Base-by-base conservation (phyloP, 305 asterid genomes). In the Fraxinus angustifolia region DNA sequence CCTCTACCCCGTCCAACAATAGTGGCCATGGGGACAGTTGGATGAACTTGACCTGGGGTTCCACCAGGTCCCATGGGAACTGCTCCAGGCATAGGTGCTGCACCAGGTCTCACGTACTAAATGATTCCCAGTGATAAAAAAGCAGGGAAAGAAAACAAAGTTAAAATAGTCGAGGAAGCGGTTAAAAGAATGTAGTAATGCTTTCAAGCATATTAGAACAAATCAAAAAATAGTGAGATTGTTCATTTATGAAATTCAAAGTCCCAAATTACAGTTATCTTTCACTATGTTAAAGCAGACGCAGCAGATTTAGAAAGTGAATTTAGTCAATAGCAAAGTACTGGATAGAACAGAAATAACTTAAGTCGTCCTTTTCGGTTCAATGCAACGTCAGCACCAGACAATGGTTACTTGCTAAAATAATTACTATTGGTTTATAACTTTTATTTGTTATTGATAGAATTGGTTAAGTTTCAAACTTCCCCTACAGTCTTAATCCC, bases 41-140 rank as follows among this genome's bases (percentile, higher is more conserved):
- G 98, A 48, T 97, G 97, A 82, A 88, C 95, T 86, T 90, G 98
- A 84, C 96, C 92, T 50, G 88, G 90, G 77, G 86, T 73, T 70
- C 91, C 99, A 79, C 93, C 98, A 78, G 95, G 87, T 26, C 92
- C 84, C 34, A 79, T 81, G 62, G 92, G 80, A 86, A 89, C 86
- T 73, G 88, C 85, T 81, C 91, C 95, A 70, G 93, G 90, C 50
- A 90, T 78, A 21, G 97, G 97, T 50, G 94, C 87, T 75, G 96
- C 97, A 82, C 98, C 98, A 84, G 98, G 97, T 88, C 99, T 94
- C 92, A 96, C 98, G 88, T 96, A 96, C 99, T 96, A 85, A 82
- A 88, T 72, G 81, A 84, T 81, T 83, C 84, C 73, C 81, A 80
- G 76, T 56, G 72, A 81, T 33, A 68, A 67, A 83, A 80, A 45